Conservation (phyloP, 768 basidiomycete species). For the Pleurotus ostreatus region DNA sequence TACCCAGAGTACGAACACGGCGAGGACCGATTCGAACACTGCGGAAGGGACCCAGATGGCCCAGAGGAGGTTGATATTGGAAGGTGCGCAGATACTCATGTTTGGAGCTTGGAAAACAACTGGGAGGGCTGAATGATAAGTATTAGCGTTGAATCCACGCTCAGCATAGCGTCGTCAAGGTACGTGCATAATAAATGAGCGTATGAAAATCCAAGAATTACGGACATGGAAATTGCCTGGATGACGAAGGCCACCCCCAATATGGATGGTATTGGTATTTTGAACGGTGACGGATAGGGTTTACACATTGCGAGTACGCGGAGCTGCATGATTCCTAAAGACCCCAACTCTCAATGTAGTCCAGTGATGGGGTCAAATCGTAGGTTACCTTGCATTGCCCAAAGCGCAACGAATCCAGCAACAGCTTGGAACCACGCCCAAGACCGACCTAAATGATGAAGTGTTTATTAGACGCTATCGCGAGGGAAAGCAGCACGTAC, state of each 20-base stretch:
- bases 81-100: conserved; percentile 4
- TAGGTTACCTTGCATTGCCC: conserved; percentile 6
- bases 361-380: no score
- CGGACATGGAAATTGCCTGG: neutral
- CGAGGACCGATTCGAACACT: neutral
- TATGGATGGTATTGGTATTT: neutral
- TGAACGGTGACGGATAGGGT: neutral
- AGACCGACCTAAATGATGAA: neutral
- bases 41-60: conserved; percentile 1
- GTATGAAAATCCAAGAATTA: neutral
- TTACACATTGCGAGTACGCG: conserved; percentile 5
- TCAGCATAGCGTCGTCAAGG: neutral
- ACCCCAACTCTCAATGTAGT: no score
- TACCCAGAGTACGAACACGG: neutral
- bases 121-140: neutral
- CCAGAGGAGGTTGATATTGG: neutral
- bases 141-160: no score
- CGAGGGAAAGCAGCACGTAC: neutral
- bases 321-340: neutral
- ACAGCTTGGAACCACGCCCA: conserved; percentile 2
- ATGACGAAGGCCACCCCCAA: neutral
- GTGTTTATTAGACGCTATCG: neutral
- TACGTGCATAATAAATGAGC: neutral
- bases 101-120: conserved; percentile 2
- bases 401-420: neutral